phyloP scores from a whole-genome alignment of 176 grass and related monocot species.

The Urochloa ruziziensis region DNA sequence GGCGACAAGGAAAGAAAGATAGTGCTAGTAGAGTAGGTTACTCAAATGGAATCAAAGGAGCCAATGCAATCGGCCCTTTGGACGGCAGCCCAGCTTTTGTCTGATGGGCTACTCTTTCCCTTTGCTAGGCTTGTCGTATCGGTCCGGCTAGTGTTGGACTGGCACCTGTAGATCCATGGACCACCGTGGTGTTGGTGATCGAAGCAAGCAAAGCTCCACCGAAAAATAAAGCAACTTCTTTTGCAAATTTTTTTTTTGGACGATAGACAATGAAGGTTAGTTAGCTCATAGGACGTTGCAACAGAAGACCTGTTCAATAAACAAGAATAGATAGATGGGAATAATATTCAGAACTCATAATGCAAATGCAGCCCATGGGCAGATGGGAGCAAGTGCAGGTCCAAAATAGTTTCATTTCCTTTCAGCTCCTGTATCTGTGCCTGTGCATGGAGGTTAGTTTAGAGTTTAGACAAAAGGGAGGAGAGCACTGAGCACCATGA shows the following conservation, averaged over 20 bases:
- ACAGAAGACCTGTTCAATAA: not conserved
- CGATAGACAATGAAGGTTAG: constrained; percentile 18
- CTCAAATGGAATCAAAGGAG: constrained; percentile 28
- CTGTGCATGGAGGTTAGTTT: not conserved
- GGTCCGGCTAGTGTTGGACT: constrained; percentile 26
- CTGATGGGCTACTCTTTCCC: not conserved
- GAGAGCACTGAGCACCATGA: constrained; percentile 48
- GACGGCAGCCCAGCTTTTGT: constrained; percentile 22
- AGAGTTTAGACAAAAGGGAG: constrained; percentile 29
- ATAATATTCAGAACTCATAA: not conserved
- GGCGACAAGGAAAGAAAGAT: constrained; percentile 38
- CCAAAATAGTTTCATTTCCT: not conserved
- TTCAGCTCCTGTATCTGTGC: not conserved
- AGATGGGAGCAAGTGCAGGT: not conserved
- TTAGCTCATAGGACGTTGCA: constrained; percentile 17
- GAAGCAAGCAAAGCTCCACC: constrained; percentile 23
- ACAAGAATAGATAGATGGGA: not conserved
- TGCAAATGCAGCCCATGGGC: not conserved
- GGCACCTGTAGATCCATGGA: constrained; percentile 25
- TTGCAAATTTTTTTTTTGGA: not conserved
- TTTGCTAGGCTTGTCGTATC: constrained; percentile 22
- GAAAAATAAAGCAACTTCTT: not conserved
- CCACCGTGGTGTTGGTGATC: not conserved
- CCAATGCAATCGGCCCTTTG: constrained; percentile 15
- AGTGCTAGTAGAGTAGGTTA: constrained; percentile 1